phyloP scores from a whole-genome alignment of 768 basidiomycete species.

The Pisolithus orientalis region DNA sequence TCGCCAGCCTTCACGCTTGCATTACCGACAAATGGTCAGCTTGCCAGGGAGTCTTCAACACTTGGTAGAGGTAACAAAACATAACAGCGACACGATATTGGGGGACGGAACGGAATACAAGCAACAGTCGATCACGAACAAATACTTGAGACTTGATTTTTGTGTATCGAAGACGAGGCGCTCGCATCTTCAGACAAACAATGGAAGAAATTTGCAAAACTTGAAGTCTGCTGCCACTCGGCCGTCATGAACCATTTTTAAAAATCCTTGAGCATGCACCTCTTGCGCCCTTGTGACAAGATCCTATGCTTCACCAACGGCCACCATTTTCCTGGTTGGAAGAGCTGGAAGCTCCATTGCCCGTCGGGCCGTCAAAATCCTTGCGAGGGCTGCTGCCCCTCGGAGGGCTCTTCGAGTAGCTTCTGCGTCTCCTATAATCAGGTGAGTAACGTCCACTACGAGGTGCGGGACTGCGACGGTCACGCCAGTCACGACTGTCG shows the following conservation, averaged over 20 bases:
- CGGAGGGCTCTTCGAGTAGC: slow-evolving; percentile 77
- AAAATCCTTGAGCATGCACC: slow-evolving; percentile 32
- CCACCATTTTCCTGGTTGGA: slow-evolving; percentile 36
- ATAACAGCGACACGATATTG: slow-evolving; percentile 41
- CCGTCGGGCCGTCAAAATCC: slow-evolving; percentile 41
- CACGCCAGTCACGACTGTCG: slow-evolving; percentile 71
- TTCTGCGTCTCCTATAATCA: slow-evolving; percentile 67
- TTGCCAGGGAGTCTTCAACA: slow-evolving; percentile 34
- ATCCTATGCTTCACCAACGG: slow-evolving; percentile 53
- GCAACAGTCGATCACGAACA: slow-evolving; percentile 47
- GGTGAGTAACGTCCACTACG: slow-evolving; percentile 68
- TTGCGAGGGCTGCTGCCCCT: slow-evolving; percentile 57
- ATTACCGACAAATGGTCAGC: slow-evolving; percentile 32
- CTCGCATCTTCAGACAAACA: slow-evolving; percentile 42
- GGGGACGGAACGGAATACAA: slow-evolving; percentile 27
- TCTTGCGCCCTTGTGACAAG: slow-evolving; percentile 31
- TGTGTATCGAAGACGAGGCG: slow-evolving; percentile 50
- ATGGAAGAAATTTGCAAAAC: slow-evolving; percentile 43
- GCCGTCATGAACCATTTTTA: slow-evolving; percentile 37
- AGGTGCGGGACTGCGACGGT: slow-evolving; percentile 71
- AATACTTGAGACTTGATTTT: slow-evolving; percentile 65
- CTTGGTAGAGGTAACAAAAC: slow-evolving; percentile 40
- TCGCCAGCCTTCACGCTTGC: slow-evolving; percentile 27
- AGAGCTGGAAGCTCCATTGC: slow-evolving; percentile 28
- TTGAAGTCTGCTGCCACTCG: slow-evolving; percentile 35